Conservation (phyloP, 2,329 filamentous ascomycete species). For the Thielaviopsis ethacetica region DNA sequence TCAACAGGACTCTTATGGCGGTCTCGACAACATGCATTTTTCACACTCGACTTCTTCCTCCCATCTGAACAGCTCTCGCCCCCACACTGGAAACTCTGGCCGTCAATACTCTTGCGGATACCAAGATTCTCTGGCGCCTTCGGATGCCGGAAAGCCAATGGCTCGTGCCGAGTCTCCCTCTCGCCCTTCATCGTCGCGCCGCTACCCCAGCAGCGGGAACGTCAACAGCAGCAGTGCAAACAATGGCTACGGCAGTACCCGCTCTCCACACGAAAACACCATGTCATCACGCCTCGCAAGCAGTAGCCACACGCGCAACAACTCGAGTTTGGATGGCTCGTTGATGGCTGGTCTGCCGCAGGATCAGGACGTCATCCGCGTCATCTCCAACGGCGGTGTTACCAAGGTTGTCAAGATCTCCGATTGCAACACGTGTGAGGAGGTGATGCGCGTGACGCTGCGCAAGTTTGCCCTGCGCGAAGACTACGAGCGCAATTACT, state of each 20-base stretch:
- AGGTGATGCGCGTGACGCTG: conserved; percentile 78
- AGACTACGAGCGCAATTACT: conserved; percentile 86
- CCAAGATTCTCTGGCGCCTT: conserved; percentile 28
- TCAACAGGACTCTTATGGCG: conserved; percentile 63
- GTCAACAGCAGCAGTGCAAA: conserved; percentile 19
- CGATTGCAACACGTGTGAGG: conserved; percentile 78
- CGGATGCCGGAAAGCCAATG: conserved; percentile 29
- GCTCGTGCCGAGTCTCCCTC: conserved; percentile 59
- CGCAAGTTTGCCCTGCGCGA: conserved; percentile 79
- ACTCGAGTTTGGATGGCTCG: conserved; percentile 70
- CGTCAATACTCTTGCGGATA: conserved; percentile 50
- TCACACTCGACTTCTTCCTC: conserved; percentile 42
- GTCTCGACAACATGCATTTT: conserved; percentile 54
- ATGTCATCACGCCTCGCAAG: conserved; percentile 5
- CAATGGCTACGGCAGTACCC: conserved; percentile 28
- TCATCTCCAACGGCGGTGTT: conserved; percentile 81
- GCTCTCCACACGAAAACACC: conserved; percentile 43
- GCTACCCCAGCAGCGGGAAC: conserved; percentile 23
- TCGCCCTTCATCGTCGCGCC: conserved; percentile 20
- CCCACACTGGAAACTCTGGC: conserved; percentile 20
- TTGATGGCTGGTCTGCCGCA: conserved; percentile 73
- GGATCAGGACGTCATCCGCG: conserved; percentile 77
- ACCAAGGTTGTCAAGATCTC: conserved; percentile 91
- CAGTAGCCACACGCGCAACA: conserved; percentile 53
- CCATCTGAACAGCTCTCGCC: conserved; percentile 44